phyloP scores from a whole-genome alignment of 1,139 yeast species.

The Pichia sp. region DNA sequence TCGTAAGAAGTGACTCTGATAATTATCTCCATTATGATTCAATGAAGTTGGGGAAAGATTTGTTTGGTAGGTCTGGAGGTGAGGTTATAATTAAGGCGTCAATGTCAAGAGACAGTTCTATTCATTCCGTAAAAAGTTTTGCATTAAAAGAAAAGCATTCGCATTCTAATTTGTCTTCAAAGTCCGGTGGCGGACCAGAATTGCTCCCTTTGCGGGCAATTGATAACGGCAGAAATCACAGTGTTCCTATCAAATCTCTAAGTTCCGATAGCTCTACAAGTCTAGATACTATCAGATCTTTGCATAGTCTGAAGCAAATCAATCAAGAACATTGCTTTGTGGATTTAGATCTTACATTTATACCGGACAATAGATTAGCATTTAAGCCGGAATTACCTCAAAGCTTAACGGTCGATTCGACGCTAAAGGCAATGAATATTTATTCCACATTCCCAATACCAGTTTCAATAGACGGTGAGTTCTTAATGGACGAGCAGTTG shows the following conservation, averaged over 20 bases:
- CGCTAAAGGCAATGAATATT: constrained; percentile 16
- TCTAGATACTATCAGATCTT: constrained; percentile 5
- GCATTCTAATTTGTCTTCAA: neutral
- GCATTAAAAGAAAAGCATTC: constrained; percentile 7
- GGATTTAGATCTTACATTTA: constrained; percentile 6
- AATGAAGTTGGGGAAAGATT: constrained; percentile 6
- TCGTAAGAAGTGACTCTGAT: constrained; percentile 7
- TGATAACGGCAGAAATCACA: neutral
- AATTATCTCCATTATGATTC: constrained; percentile 9
- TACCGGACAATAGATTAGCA: constrained; percentile 1
- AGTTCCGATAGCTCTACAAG: constrained; percentile 5
- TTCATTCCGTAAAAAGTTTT: constrained; percentile 6
- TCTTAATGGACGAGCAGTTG: constrained; percentile 16
- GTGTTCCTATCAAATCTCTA: neutral
- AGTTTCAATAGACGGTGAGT: constrained; percentile 20
- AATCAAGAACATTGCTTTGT: constrained; percentile 11
- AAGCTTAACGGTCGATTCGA: constrained; percentile 8
- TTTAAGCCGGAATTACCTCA: constrained; percentile 16
- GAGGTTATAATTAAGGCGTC: constrained; percentile 11
- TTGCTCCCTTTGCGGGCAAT: neutral
- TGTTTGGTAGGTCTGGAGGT: constrained; percentile 11
- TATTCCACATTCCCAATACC: constrained; percentile 21
- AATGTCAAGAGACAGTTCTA: constrained; percentile 10
- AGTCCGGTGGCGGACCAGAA: neutral
- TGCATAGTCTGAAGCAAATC: neutral